phyloP scores from a whole-genome alignment of 2,329 filamentous ascomycete genomes.

The Curvularia lunata region DNA sequence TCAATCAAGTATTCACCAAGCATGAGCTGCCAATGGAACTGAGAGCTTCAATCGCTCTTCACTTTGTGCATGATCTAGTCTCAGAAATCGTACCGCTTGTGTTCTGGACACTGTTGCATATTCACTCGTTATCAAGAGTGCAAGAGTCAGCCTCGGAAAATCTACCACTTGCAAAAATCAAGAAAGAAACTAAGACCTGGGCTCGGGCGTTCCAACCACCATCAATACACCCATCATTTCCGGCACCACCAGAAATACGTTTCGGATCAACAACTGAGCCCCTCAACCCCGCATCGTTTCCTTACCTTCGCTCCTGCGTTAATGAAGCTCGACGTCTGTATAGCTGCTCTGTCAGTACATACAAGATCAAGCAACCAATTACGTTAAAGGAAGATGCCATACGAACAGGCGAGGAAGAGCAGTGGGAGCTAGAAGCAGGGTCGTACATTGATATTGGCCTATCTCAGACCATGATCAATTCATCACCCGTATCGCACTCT shows the following conservation, averaged over 20 bases:
- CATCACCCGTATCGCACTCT: conserved; percentile 31
- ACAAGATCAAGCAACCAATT: conserved; percentile 29
- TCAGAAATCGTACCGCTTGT: conserved; percentile 41
- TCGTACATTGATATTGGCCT: conserved; percentile 42
- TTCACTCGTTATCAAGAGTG: conserved; percentile 28
- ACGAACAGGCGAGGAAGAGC: conserved; percentile 27
- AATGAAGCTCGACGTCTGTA: conserved; percentile 43
- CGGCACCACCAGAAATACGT: conserved; percentile 42
- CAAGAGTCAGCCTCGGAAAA: conserved; percentile 7
- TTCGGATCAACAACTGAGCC: conserved; percentile 25
- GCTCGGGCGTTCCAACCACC: conserved; percentile 44
- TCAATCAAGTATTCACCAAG: conserved; percentile 41
- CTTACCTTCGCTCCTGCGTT: conserved; percentile 41
- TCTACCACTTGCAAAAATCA: conserved; percentile 33
- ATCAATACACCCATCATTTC: conserved; percentile 46
- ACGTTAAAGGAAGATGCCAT: conserved; percentile 29
- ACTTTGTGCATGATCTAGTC: conserved; percentile 37
- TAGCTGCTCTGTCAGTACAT: conserved; percentile 29
- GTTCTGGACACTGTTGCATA: conserved; percentile 45
- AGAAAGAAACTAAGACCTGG: conserved; percentile 39
- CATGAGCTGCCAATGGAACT: conserved; percentile 36
- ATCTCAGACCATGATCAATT: conserved; percentile 41
- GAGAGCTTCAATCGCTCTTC: conserved; percentile 40
- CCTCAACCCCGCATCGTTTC: conserved; percentile 23
- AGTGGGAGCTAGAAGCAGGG: conserved; percentile 35